These are phyloP conservation scores for Ophiostoma triangulosporum DNA, from an alignment of 2,329 filamentous ascomycete species.

Conservation along the genomic window DNA sequence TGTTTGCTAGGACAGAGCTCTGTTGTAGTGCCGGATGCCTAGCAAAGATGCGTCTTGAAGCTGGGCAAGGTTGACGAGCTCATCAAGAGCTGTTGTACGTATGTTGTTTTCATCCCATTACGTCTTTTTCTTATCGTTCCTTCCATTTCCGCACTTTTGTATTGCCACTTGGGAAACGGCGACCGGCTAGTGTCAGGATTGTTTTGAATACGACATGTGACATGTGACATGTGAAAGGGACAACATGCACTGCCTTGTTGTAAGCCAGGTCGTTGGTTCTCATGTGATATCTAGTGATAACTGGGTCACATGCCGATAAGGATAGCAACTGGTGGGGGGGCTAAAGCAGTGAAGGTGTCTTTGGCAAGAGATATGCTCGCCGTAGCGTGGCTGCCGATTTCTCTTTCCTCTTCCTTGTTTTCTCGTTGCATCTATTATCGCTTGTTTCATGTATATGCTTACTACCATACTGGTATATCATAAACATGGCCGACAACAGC, in stretches of 20 bases:
- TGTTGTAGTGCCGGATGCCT: neutral
- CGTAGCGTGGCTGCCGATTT: no score
- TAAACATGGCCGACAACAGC: constrained; percentile 4
- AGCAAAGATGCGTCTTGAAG: neutral
- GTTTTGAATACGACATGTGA: neutral
- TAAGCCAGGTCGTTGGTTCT: no score
- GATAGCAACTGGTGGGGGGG: neutral
- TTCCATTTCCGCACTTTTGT: neutral
- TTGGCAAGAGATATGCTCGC: neutral
- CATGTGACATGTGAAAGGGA: neutral
- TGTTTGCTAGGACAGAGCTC: neutral
- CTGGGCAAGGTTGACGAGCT: neutral
- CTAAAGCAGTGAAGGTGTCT: neutral
- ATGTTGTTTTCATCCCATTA: neutral
- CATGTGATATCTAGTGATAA: neutral
- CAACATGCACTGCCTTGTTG: neutral
- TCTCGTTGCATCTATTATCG: no score
- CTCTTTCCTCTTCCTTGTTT: no score
- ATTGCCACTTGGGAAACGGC: neutral
- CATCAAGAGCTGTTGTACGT: neutral
- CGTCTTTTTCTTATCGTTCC: neutral
- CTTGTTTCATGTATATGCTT: no score
- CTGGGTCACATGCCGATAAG: neutral
- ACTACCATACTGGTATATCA: no score
- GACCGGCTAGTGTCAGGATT: neutral